These are phyloP conservation scores for Amanita jacksonii DNA, from an alignment of 768 basidiomycete species.

Conservation along the genomic window DNA sequence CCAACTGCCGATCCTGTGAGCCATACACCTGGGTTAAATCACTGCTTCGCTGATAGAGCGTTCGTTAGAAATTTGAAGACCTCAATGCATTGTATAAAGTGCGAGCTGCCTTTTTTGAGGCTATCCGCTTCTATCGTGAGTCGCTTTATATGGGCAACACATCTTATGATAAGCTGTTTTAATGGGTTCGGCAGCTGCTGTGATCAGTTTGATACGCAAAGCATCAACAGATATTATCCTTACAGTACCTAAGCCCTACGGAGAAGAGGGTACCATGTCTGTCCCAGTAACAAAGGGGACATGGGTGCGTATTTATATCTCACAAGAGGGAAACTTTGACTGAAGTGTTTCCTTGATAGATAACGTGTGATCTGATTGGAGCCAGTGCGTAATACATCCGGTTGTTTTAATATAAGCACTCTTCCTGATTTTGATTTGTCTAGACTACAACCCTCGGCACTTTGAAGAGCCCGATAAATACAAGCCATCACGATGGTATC, in stretches of 20 bases:
- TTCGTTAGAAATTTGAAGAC: conserved; percentile 12
- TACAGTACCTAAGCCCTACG: conserved; percentile 15
- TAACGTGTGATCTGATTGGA: neutral
- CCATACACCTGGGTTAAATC: neutral
- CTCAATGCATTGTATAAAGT: conserved; percentile 18
- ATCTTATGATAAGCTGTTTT: neutral
- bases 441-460: conserved; percentile 21
- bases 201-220: conserved; percentile 17
- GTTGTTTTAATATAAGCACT: too few species aligned
- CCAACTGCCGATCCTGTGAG: conserved; percentile 25
- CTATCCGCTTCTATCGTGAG: conserved; percentile 21
- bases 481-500: conserved; percentile 30
- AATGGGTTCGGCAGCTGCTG: conserved; percentile 4
- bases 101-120: conserved; percentile 22
- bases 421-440: too few species aligned
- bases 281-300: conserved; percentile 5
- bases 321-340: neutral
- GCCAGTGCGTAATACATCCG: conserved; percentile 5
- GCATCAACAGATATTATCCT: conserved; percentile 19
- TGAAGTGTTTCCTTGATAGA: neutral
- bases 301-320: neutral
- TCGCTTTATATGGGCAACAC: conserved; percentile 5
- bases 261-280: conserved; percentile 1
- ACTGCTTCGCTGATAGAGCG: neutral
- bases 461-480: conserved; percentile 28